A percentile compares a stretch with the other conserved stretches of the same genome.
Evolutionary conservation across 129 eudicot genomes (phyloP).

Genomic region (Flaveria trinervia): DNA sequence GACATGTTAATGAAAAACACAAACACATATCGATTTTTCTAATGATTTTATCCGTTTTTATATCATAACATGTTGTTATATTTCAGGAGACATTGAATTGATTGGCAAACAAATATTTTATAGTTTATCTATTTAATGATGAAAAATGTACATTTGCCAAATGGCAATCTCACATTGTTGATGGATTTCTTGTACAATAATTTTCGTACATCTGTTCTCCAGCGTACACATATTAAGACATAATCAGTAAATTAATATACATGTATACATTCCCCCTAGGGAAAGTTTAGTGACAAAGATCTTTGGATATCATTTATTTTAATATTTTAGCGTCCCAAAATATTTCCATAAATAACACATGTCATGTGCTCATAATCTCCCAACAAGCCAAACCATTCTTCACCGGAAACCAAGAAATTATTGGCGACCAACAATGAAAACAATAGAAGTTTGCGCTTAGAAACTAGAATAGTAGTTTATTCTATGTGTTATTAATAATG

Average conservation of each 20-base stretch:
- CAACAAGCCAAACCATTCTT: conserved; percentile 17
- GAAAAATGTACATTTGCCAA: conserved; percentile 9
- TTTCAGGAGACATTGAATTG: neutral
- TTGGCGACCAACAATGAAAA: conserved; percentile 30
- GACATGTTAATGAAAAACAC: no score
- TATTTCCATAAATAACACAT: conserved; percentile 39
- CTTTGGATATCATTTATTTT: conserved; percentile 15
- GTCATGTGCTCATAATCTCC: conserved; percentile 36
- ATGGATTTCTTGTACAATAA: conserved; percentile 12
- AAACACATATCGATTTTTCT: no score
- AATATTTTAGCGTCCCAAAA: conserved; percentile 19
- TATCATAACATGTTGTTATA: no score
- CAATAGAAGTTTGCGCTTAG: conserved; percentile 14
- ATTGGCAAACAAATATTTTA: neutral
- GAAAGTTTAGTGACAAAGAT: conserved; percentile 35
- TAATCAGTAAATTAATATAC: neutral
- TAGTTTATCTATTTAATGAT: neutral
- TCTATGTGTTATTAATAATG: neutral
- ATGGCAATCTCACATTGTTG: conserved; percentile 15
- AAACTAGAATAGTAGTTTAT: neutral
- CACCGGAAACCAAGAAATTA: conserved; percentile 30
- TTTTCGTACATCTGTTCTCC: neutral
- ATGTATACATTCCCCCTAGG: conserved; percentile 41
- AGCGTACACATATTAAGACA: neutral
- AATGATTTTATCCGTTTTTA: no score